These are phyloP conservation scores for Hymenoscyphus salicellus DNA, from an alignment of 2,329 filamentous ascomycete species.

Conservation along the genomic window DNA sequence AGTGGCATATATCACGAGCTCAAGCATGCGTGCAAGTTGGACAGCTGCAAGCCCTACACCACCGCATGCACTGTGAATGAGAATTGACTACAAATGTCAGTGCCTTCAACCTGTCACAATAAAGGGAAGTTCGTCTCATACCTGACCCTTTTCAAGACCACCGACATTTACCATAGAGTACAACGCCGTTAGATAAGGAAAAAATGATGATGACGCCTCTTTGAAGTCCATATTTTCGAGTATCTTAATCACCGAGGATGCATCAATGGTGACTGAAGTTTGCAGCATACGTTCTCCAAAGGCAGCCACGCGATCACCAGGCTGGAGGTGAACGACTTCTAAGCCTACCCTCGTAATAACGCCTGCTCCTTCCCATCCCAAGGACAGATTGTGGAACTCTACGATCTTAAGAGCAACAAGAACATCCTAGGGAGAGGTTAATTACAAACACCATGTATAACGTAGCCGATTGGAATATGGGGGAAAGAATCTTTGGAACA, in stretches of 20 bases:
- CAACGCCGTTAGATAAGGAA: slow-evolving; percentile 6
- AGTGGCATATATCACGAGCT: slow-evolving; percentile 32
- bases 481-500: not conserved
- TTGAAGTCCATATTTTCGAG: slow-evolving; percentile 44
- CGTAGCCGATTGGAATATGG: too few species aligned
- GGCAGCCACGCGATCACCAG: slow-evolving; percentile 33
- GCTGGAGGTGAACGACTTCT: slow-evolving; percentile 22
- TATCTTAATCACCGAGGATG: slow-evolving; percentile 36
- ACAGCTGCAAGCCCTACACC: slow-evolving; percentile 37
- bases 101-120: not conserved
- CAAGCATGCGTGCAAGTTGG: slow-evolving; percentile 29
- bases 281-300: slow-evolving; percentile 32
- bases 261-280: not conserved
- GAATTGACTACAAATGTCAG: slow-evolving; percentile 17
- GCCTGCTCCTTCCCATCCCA: slow-evolving; percentile 25
- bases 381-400: slow-evolving; percentile 7
- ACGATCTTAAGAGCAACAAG: slow-evolving; percentile 28
- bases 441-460: not conserved
- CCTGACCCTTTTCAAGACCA: slow-evolving; percentile 8
- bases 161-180: slow-evolving; percentile 10
- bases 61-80: slow-evolving; percentile 35
- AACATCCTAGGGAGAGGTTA: slow-evolving; percentile 21
- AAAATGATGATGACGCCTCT: slow-evolving; percentile 39
- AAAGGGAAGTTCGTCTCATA: not conserved
- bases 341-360: slow-evolving; percentile 30